Conservation (phyloP, 2,329 filamentous ascomycete genomes). For the Tolypocladium capitatum region DNA sequence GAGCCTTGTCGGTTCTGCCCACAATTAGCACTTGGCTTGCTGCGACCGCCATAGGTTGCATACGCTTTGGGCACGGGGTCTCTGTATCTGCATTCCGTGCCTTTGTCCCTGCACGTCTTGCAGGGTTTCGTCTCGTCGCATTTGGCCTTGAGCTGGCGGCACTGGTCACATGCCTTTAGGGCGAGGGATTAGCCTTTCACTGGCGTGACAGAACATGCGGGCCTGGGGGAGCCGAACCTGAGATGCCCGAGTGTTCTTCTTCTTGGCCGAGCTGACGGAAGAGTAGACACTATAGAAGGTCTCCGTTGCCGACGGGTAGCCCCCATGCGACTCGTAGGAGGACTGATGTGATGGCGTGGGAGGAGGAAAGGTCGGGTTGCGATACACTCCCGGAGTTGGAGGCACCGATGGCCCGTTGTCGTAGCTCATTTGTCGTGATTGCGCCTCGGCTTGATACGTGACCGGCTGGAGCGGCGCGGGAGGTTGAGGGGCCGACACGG, state of each 20-base stretch:
- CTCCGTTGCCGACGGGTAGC: slow-evolving; percentile 20
- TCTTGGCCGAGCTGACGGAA: slow-evolving; percentile 31
- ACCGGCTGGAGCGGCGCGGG: slow-evolving; percentile 16
- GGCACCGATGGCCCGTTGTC: slow-evolving; percentile 33
- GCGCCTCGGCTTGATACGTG: slow-evolving; percentile 29
- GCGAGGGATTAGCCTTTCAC: slow-evolving; percentile 4
- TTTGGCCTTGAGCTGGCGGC: slow-evolving; percentile 76
- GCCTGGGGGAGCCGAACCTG: slow-evolving; percentile 29
- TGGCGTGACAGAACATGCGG: background rate
- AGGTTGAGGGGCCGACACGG: slow-evolving; percentile 17
- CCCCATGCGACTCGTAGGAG: slow-evolving; percentile 22
- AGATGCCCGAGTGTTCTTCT: slow-evolving; percentile 52
- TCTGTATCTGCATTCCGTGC: slow-evolving; percentile 71
- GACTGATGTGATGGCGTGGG: slow-evolving; percentile 26
- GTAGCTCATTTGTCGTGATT: slow-evolving; percentile 39
- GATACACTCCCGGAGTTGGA: slow-evolving; percentile 29
- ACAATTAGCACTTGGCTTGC: slow-evolving; percentile 1
- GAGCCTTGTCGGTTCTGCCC: slow-evolving; percentile 43
- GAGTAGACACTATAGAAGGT: slow-evolving; percentile 28
- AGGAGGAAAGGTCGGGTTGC: slow-evolving; percentile 26
- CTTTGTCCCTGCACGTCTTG: slow-evolving; percentile 81
- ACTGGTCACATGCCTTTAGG: slow-evolving; percentile 74
- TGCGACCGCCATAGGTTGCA: background rate
- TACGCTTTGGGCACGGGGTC: slow-evolving; percentile 88
- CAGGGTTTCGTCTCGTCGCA: slow-evolving; percentile 78